Base-by-base conservation (phyloP, 2,329 filamentous ascomycete species). In the Penicillium concentricum region DNA sequence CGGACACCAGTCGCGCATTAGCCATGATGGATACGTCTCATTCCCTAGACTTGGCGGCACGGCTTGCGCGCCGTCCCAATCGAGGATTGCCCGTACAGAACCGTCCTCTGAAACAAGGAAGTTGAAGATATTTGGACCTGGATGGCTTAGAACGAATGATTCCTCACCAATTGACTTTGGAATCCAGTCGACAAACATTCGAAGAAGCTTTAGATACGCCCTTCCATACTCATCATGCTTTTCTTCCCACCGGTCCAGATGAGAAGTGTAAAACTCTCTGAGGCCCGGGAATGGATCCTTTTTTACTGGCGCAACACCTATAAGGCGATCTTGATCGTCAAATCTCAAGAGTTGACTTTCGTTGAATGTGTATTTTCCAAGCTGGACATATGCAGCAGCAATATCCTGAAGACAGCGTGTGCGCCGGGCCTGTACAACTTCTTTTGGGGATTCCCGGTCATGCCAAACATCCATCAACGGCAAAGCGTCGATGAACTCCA, bases 401-500 rank as follows among this genome's bases (percentile, higher is more conserved):
- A 51, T 51, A 13, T 51, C 48, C 37, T 26, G 48, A 16, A 51
- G 15, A 22, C 26, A 42, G 28, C 38, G 48, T 6, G 48, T 51
- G 13, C 48, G 48, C 7, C 37, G 26, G 4, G 48, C 48, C 6
- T 42, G 37, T 22, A 51, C 48, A 32, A 51, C 20, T 8, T 51
- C 48, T 42, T 51, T 39, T 9, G 37, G 48, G 6, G 24, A 42
- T 22, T 26, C 22, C 18, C 16, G 18, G 13, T 32, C 63, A 53
- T 69, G 70, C 69, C 69, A 72, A 45, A 68, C 58, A 24, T 71
- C 32, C 5, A n/a, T 62, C 28, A 73, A 49, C 32, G 64, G 57
- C 5, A 30, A 50, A 15, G 67, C 69, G 9, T 54, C 34, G 24
- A 71, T 62, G 51, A 61, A 65, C 9, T 61, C 54, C 60, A 72